These are phyloP conservation scores for Arthrobotrys sphaeroides DNA, from an alignment of 2,329 filamentous ascomycete genomes.

Conservation along the genomic window DNA sequence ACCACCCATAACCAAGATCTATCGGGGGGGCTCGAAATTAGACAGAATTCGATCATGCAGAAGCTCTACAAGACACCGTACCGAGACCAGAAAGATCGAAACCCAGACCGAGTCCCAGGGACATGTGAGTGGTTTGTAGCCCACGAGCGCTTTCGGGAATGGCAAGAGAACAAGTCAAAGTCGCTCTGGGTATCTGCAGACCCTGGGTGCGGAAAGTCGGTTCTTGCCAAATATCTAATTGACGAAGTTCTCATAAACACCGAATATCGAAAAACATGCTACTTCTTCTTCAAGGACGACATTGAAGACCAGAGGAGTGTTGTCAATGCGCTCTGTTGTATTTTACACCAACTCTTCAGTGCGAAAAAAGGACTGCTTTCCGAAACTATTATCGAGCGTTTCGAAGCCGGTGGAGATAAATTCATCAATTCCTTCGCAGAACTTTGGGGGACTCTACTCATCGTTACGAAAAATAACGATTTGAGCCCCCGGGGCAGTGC, in stretches of 20 bases:
- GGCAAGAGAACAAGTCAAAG: slow-evolving; percentile 37
- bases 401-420: not conserved
- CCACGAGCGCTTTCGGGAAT: slow-evolving; percentile 8
- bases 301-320: slow-evolving; percentile 30
- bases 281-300: slow-evolving; percentile 12
- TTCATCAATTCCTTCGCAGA: not conserved
- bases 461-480: not conserved
- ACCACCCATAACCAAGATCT: too few relatives aligned
- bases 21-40: too few relatives aligned
- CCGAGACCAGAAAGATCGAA: slow-evolving; percentile 12
- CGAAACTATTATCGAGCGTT: not conserved
- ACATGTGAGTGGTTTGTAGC: slow-evolving; percentile 27
- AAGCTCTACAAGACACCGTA: not conserved
- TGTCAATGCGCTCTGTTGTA: slow-evolving; percentile 59
- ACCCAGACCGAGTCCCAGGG: not conserved
- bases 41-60: too few relatives aligned
- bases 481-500: slow-evolving; percentile 27
- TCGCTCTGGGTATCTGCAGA: slow-evolving; percentile 62
- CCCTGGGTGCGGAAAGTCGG: slow-evolving; percentile 64
- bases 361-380: slow-evolving; percentile 55
- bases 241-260: slow-evolving; percentile 58
- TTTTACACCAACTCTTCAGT: slow-evolving; percentile 62
- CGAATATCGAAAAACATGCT: not conserved
- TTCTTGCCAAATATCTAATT: slow-evolving; percentile 61
- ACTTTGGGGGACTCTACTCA: slow-evolving; percentile 30